Evolutionary conservation across 441 rosid genomes (phyloP).

Genomic region (Pelargonium cotyledonis): DNA sequence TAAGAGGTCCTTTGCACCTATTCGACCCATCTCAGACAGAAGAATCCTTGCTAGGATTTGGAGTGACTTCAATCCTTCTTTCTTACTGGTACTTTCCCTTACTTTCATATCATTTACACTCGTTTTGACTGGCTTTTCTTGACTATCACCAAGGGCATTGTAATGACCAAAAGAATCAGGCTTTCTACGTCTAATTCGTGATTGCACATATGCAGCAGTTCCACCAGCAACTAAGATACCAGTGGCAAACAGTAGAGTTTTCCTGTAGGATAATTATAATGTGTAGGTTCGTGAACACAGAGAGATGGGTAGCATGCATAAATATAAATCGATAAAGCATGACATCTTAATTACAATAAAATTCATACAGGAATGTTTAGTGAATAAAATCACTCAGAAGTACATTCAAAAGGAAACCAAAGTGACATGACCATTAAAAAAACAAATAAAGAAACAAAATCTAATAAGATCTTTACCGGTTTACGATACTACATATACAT

Average conservation of each 20-base stretch:
- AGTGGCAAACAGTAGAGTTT: conserved; percentile 68
- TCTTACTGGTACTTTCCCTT: conserved; percentile 41
- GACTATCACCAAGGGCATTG: conserved; percentile 48
- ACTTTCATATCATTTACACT: conserved; percentile 29
- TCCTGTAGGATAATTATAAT: conserved; percentile 40
- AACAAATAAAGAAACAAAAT: no score
- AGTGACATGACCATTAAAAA: no score
- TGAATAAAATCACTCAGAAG: background rate
- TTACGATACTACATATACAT: background rate
- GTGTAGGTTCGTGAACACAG: background rate
- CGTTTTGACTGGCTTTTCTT: conserved; percentile 33
- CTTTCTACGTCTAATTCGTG: conserved; percentile 39
- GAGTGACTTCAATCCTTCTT: conserved; percentile 76
- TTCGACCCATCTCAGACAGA: conserved; percentile 81
- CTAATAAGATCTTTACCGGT: background rate
- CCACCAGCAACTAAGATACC: conserved; percentile 87
- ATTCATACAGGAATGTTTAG: background rate
- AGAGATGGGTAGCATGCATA: conserved; percentile 1
- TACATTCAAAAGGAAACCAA: no score
- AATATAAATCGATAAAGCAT: conserved; percentile 2
- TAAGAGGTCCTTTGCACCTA: conserved; percentile 81
- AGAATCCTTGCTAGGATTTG: conserved; percentile 72
- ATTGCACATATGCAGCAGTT: conserved; percentile 69
- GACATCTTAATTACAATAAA: background rate
- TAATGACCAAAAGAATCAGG: conserved; percentile 32